These are phyloP conservation scores for Austroboletus niveus DNA, from an alignment of 1,284 basidiomycete species.

Conservation along the genomic window DNA sequence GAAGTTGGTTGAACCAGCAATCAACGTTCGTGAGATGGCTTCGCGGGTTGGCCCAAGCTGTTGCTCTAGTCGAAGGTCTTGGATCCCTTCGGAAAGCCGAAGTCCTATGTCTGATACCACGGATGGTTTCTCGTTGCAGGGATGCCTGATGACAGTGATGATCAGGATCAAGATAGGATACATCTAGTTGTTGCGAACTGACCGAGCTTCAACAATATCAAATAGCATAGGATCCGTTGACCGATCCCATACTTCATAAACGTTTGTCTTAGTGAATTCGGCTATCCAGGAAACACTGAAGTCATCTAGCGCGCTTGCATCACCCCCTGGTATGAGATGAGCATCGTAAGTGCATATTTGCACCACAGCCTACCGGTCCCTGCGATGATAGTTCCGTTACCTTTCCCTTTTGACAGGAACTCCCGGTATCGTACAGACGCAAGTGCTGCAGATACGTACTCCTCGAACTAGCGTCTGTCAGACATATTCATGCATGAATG, in stretches of 20 bases:
- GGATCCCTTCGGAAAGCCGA: conserved; percentile 84
- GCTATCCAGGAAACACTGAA: conserved; percentile 84
- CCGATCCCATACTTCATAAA: conserved; percentile 84
- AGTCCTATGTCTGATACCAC: conserved; percentile 87
- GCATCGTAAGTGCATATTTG: neutral
- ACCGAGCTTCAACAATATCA: conserved; percentile 90
- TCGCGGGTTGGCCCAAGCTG: conserved; percentile 87
- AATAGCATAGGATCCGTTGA: conserved; percentile 88
- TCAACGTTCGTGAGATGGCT: conserved; percentile 74
- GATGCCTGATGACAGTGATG: conserved; percentile 54
- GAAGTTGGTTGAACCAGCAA: conserved; percentile 75
- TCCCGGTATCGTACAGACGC: conserved; percentile 86
- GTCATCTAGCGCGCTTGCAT: conserved; percentile 56
- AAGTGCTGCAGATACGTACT: conserved; percentile 79
- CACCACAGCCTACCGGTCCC: conserved; percentile 46
- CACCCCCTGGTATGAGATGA: conserved; percentile 34
- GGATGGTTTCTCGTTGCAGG: conserved; percentile 85
- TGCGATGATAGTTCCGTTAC: conserved; percentile 59
- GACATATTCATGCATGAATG: neutral
- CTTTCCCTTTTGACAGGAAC: conserved; percentile 68
- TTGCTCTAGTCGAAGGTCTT: conserved; percentile 87
- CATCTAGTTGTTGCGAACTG: conserved; percentile 21
- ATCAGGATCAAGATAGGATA: conserved; percentile 7
- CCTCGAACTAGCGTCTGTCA: conserved; percentile 60
- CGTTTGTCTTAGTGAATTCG: conserved; percentile 81